Conservation (phyloP, 257 asterid genomes). For the Datura wrightii region DNA sequence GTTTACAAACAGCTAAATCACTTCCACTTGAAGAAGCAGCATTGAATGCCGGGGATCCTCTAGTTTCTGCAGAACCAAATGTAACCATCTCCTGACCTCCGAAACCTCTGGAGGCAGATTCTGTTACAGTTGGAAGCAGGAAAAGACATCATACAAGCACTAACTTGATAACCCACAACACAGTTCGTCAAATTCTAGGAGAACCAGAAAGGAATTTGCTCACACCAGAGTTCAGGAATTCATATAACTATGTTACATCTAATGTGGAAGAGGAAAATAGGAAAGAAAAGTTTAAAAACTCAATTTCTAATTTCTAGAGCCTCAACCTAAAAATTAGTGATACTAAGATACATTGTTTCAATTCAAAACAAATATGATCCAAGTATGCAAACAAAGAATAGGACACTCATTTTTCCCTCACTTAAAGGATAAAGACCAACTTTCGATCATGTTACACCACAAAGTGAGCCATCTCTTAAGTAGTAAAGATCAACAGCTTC, state of each 20-base stretch:
- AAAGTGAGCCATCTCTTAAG: neutral
- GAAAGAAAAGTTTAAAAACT: neutral
- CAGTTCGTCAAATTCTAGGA: slow-evolving; percentile 8
- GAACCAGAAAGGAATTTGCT: neutral
- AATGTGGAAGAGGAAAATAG: neutral
- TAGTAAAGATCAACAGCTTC: neutral
- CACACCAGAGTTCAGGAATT: neutral
- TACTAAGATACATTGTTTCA: neutral
- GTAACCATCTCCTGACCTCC: slow-evolving; percentile 70
- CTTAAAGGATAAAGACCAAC: neutral
- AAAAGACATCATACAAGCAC: slow-evolving; percentile 30
- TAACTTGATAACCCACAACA: slow-evolving; percentile 8
- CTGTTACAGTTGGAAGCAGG: slow-evolving; percentile 45
- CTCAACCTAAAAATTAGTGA: neutral
- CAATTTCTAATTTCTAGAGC: neutral
- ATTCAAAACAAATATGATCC: neutral
- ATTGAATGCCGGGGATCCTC: slow-evolving; percentile 37
- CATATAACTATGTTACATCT: neutral
- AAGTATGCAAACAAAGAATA: slow-evolving; percentile 1
- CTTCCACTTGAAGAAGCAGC: slow-evolving; percentile 51
- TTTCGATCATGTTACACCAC: slow-evolving; percentile 11
- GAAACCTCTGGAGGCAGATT: slow-evolving; percentile 50
- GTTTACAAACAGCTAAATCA: slow-evolving; percentile 45
- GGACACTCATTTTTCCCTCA: neutral
- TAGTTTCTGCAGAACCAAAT: slow-evolving; percentile 64